Evolutionary conservation across 495 filamentous ascomycete species (phyloP), one percentile per base, ranked within the genome.

Genomic region (Hypoxylon trugodes): DNA sequence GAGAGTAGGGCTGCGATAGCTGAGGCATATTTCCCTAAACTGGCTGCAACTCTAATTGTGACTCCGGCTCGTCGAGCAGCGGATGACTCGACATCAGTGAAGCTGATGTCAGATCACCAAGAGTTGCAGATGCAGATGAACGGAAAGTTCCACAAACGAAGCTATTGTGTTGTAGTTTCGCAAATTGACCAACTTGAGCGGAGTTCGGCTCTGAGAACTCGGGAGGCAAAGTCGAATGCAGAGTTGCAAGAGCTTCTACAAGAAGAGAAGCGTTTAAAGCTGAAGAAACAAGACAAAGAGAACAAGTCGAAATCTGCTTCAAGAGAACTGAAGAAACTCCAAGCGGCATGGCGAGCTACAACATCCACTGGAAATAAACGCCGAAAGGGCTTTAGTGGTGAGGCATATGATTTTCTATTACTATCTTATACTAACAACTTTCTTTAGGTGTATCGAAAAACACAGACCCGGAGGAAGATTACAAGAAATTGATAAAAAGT

Each of bases 1-100:
- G 43, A 47, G 43, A 47, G 43, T 47, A 24, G 43, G 28, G 43
- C 43, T 10, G 43, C 43, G 19, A 26, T 47, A 4, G 43, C 43
- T 7, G 43, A 47, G 24, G n/a, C 13, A 47, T 47, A 47, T 8
- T 47, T 47, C 13, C 25, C 43, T 18, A 30, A 47, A 18, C 10
- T 47, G 13, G 43, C 43, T 18, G 43, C 43, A 2, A 47, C 43
- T 7, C 43, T 47, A 1, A 47, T 47, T 18, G 25, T 47, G 32
- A 16, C 43, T 32, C 43, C 43, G 6, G 43, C 43, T 10, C 4
- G 43, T 32, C 43, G 43, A 30, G 43, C 43, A 2, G 43, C 43
- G 13, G 43, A 47, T 30, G 25, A 47, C 13, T 16, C 43, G 0
- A 47, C 43, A n/a, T 28, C 43, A 2, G 25, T 32, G 2, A 47